Evolutionary conservation across 208 protist genomes (phyloP).

Genomic region (Leishmania gerbilli): DNA sequence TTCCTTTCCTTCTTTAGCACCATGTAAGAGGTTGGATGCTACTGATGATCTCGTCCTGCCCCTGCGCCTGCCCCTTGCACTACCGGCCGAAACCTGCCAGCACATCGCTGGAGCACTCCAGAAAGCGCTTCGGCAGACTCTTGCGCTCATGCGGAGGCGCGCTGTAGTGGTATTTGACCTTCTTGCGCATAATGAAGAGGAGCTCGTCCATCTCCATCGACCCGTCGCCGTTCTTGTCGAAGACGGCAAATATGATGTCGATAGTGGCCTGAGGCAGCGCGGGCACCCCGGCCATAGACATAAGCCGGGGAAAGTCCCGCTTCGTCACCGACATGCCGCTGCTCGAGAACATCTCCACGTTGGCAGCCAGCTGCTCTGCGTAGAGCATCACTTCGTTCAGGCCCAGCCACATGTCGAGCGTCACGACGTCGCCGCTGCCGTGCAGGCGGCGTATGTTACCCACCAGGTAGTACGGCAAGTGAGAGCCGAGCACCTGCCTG

Average conservation of each 20-base stretch:
- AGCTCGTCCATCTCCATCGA: constrained; percentile 87
- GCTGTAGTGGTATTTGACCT: constrained; percentile 72
- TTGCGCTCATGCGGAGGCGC: constrained; percentile 36
- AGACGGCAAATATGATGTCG: constrained; percentile 76
- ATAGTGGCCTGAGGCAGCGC: constrained; percentile 37
- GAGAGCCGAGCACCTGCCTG: constrained; percentile 79
- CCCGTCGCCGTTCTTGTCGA: constrained; percentile 86
- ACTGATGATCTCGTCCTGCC: background rate
- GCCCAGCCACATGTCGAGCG: constrained; percentile 73
- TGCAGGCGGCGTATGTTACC: constrained; percentile 79
- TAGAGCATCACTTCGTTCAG: constrained; percentile 74
- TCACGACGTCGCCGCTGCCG: constrained; percentile 40
- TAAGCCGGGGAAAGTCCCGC: constrained; percentile 57
- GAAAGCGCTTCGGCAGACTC: constrained; percentile 50
- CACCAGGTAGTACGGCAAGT: constrained; percentile 83
- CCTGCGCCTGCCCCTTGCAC: background rate
- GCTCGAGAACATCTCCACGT: constrained; percentile 69
- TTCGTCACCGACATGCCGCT: constrained; percentile 62
- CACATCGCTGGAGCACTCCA: constrained; percentile 51
- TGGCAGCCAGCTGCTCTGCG: constrained; percentile 50
- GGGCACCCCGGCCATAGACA: constrained; percentile 52
- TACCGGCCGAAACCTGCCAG: constrained; percentile 10
- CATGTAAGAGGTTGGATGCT: background rate
- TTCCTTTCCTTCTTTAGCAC: background rate
- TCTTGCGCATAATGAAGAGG: constrained; percentile 76